Evolutionary conservation across 2,329 filamentous ascomycete genomes (phyloP).

Genomic region (Lachnellula subtilissima): DNA sequence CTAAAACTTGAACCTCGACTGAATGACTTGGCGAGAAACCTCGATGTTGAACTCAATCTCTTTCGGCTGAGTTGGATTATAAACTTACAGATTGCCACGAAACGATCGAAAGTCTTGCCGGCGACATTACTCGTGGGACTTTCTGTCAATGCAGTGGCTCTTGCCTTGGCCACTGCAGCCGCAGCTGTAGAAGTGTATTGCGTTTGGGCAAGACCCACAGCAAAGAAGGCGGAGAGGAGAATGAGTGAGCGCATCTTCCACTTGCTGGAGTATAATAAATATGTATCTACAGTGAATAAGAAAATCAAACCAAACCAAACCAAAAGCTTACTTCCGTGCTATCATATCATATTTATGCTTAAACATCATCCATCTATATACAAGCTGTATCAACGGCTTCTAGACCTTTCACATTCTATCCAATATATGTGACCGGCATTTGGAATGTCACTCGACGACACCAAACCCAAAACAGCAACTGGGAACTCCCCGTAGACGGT

Average conservation of each 20-base stretch:
- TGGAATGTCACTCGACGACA: not conserved
- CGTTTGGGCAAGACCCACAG: conserved; percentile 32
- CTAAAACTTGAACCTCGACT: too few relatives aligned
- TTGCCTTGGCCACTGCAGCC: conserved; percentile 23
- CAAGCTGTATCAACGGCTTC: not conserved
- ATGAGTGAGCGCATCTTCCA: not conserved
- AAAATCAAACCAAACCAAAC: not conserved
- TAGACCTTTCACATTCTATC: not conserved
- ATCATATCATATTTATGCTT: not conserved
- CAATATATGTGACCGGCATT: not conserved
- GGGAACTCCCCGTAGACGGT: not conserved
- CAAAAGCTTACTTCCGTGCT: too few relatives aligned
- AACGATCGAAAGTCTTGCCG: conserved; percentile 68
- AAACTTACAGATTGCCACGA: conserved; percentile 51
- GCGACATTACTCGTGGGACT: conserved; percentile 59
- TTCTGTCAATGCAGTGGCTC: conserved; percentile 55
- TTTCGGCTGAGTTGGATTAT: not conserved
- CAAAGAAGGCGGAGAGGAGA: not conserved
- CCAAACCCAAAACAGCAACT: not conserved
- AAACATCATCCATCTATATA: not conserved
- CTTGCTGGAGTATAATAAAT: not conserved
- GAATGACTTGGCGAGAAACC: not conserved
- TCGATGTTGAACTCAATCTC: not conserved
- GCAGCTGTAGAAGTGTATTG: conserved; percentile 18
- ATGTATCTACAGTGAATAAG: not conserved